Evolutionary conservation across 2,329 filamentous ascomycete genomes (phyloP), one percentile per base, ranked within the genome.

Genomic region (Coleophoma cylindrospora): DNA sequence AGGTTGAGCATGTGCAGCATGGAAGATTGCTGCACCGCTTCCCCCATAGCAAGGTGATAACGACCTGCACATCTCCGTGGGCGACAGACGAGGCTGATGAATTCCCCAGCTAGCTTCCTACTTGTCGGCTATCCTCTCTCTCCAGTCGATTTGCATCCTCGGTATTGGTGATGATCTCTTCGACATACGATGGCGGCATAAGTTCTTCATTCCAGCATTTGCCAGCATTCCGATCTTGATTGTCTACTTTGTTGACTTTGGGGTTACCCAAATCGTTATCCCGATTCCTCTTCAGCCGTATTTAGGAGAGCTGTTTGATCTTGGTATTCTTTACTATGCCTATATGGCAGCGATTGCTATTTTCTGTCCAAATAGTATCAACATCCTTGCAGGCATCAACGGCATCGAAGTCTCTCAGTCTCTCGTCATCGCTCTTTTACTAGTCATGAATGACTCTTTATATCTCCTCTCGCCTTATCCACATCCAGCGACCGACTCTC

Each of bases 321-420:
- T 97, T 8, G 87, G 86, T 33, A 70, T 81, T 66, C 73, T 89
- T 50, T 99, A 99, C 79, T 99, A 99, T 72, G 74, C 86, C 64
- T 99, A 97, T 77, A 99, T 99, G 94, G 89, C 90, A 47, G 86
- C 88, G 50, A 81, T 99, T 59, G 89, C 92, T 66, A 99, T 99
- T 68, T 99, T 99, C 74, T 95, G 91, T 60, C 91, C 94, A 7
- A 97, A 99, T 73, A 91, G 90, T 69, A 99, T 99, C 80, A 99
- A 99, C 75, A 99, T 99, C 72, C 76, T 99, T n/a, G 94, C 94
- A 0, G 94, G 94, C n/a, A 89, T 99, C 70, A 99, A 99, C 69
- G 94, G 94, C 49, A 94, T 99, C 66, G 94, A 99, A 69, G 94
- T 97, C 49, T 84, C 87, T 11, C 94, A 99, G 71, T 96, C 91